Evolutionary conservation across 306 rosid genomes (phyloP), one percentile per base, ranked within the genome.

Genomic region (Cucumis sativus): DNA sequence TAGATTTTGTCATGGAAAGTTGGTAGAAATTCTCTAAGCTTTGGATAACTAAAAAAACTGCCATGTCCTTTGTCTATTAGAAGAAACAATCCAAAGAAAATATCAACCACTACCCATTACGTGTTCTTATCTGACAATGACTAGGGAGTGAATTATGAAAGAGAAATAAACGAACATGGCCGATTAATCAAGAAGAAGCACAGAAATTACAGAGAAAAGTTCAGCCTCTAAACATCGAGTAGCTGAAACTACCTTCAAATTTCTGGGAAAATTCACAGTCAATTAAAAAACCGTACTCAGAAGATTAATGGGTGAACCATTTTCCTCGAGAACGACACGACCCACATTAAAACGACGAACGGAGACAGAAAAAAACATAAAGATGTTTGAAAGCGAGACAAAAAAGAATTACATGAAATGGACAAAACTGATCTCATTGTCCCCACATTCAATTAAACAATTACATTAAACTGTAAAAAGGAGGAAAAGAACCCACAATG

Each of bases 21-120:
- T 52, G 63, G 77, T 17, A 73, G 77, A 73, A 73, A 73, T 73
- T 73, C 61, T 47, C 77, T 72, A 25, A 17, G 47, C 30, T 73
- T 52, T 10, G 9, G 63, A 52, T 73, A 73, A 73, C 77, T 73
- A 73, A 73, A 54, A 16, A 73, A 73, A 73, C 77, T 54, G 77
- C 49, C 62, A 4, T 70, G 76, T 47, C 59, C 59, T 45, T 64
- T 35, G 47, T 30, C 70, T 30, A 64, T 4, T 16, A 30, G 20
- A 41, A 16, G 37, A 60, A 25, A 30, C 43, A 63, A 14, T 13
- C 14, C 20, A 35, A 64, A 70, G 14, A 49, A 45, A 21, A 23
- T 43, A 47, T 25, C 21, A 8, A 47, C 75, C 59, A 70, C 52
- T 15, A 25, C 75, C 58, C 58, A 55, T 28, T 33, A 57, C 66